Conservation (phyloP, 805 yeast genomes). For the Dipodascus albidus region DNA sequence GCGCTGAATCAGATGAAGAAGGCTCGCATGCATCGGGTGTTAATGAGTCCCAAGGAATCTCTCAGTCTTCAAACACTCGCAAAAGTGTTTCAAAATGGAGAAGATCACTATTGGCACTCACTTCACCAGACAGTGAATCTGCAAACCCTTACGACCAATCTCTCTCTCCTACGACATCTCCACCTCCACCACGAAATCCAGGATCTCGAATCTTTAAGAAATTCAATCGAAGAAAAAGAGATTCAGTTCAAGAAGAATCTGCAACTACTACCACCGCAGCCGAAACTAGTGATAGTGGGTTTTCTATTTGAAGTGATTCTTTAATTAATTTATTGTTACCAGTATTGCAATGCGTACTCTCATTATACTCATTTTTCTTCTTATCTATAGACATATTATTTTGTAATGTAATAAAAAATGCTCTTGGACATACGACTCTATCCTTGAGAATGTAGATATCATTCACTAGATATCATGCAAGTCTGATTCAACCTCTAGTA, state of each 20-base stretch:
- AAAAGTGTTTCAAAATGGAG: conserved; percentile 16
- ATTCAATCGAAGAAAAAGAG: neutral
- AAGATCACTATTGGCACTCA: conserved; percentile 12
- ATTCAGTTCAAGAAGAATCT: neutral
- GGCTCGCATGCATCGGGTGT: conserved; percentile 1
- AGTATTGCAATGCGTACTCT: too few species aligned
- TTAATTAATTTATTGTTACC: too few species aligned
- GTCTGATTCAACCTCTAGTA: too few species aligned
- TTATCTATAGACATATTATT: neutral
- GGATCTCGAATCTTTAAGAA: neutral
- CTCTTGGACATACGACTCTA: too few species aligned
- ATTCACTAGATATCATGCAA: too few species aligned
- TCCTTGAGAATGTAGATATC: too few species aligned
- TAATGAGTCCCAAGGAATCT: conserved; percentile 2
- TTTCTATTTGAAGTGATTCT: neutral
- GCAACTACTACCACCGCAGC: neutral
- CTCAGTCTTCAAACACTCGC: conserved; percentile 6
- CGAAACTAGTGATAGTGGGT: conserved; percentile 1
- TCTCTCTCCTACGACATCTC: neutral
- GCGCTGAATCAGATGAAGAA: neutral
- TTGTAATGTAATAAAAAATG: neutral
- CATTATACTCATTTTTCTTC: too few species aligned
- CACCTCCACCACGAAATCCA: neutral
- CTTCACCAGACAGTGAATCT: neutral
- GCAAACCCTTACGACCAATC: conserved; percentile 1